A percentile compares a stretch with the other conserved stretches of the same genome.
These are phyloP conservation scores for Citrullus colocynthis DNA, from an alignment of 306 rosid species.

Conservation along the genomic window DNA sequence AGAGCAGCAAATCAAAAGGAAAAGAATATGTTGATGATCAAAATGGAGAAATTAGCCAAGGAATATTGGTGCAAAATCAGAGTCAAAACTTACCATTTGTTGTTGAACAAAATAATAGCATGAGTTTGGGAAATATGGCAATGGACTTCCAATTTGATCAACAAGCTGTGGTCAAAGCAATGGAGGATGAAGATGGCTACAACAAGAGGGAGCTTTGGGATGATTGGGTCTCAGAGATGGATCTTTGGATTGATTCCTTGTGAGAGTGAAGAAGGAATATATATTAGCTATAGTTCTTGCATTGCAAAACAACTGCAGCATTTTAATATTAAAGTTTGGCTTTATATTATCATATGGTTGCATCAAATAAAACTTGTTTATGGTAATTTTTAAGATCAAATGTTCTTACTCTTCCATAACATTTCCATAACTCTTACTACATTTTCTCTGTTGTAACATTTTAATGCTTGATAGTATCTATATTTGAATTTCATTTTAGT, in stretches of 20 bases:
- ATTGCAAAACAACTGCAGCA: not conserved
- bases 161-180: not conserved
- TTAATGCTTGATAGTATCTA: too few species aligned
- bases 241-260: conserved; percentile 17
- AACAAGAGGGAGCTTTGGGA: conserved; percentile 39
- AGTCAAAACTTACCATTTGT: conserved; percentile 9
- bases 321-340: not conserved
- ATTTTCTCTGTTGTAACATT: not conserved
- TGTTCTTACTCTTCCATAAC: not conserved
- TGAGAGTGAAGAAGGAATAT: not conserved
- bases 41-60: conserved; percentile 11
- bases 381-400: not conserved
- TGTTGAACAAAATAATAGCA: conserved; percentile 19
- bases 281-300: not conserved
- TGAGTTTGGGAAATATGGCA: conserved; percentile 10
- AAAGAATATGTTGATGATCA: not conserved
- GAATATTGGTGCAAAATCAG: conserved; percentile 10
- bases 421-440: too few species aligned
- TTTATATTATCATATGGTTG: not conserved
- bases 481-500: too few species aligned
- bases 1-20: not conserved
- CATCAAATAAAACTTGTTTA: not conserved
- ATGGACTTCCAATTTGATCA: conserved; percentile 30
- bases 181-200: conserved; percentile 15
- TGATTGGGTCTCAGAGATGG: conserved; percentile 36